Conservation (phyloP, 331 rosid genomes). For the Spiraea crenata region DNA sequence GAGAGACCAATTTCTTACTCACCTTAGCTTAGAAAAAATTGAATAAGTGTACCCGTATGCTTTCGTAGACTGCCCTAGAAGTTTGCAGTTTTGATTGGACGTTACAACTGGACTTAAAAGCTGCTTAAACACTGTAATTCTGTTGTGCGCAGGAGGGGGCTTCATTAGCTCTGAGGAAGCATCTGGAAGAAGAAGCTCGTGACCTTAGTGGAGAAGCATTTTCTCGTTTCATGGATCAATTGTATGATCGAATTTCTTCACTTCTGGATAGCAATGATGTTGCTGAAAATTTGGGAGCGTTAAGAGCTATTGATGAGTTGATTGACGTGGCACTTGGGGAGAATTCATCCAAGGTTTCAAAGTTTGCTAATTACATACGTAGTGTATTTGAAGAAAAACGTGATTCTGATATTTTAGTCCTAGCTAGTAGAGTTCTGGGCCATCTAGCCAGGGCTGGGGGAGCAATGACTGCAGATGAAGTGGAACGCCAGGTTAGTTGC, state of each 20-base stretch:
- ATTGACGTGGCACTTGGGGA: constrained; percentile 93
- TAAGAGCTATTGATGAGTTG: constrained; percentile 92
- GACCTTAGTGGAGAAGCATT: constrained; percentile 91
- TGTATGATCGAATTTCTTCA: constrained; percentile 75
- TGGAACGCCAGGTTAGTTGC: constrained; percentile 79
- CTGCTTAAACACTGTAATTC: constrained; percentile 5
- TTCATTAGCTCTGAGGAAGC: constrained; percentile 74
- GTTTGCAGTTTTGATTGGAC: not conserved
- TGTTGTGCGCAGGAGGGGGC: constrained; percentile 69
- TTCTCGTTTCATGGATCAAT: constrained; percentile 90
- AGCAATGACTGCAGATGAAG: constrained; percentile 98
- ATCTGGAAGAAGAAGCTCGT: constrained; percentile 90
- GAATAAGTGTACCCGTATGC: not conserved
- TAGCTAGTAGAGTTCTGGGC: constrained; percentile 92
- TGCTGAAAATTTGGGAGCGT: constrained; percentile 86
- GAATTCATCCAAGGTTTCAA: constrained; percentile 89
- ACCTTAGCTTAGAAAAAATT: not conserved
- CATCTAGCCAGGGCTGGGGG: constrained; percentile 98
- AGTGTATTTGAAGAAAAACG: constrained; percentile 81
- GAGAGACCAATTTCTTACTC: too few species aligned
- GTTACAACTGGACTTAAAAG: not conserved
- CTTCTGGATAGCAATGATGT: constrained; percentile 77
- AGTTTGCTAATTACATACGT: constrained; percentile 78
- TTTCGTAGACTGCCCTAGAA: not conserved
- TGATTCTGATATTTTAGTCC: constrained; percentile 84